Evolutionary conservation across 2,329 filamentous ascomycete species (phyloP).

Genomic region (Capronia epimyces): DNA sequence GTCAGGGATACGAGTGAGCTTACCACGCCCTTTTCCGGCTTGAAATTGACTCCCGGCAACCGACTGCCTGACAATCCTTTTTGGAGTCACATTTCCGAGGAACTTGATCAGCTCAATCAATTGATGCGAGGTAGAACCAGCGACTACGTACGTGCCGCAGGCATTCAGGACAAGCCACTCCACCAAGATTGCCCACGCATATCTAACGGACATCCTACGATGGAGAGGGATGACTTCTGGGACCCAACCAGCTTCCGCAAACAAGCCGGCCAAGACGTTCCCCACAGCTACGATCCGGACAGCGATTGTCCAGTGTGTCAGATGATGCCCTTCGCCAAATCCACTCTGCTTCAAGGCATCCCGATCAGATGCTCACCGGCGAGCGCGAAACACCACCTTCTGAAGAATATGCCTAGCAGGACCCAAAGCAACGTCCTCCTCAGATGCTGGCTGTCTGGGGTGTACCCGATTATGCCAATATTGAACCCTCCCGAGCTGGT

Average conservation of each 20-base stretch:
- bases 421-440: slow-evolving; percentile 45
- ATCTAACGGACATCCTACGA: background rate
- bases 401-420: slow-evolving; percentile 40
- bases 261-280: slow-evolving; percentile 3
- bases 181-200: slow-evolving; percentile 1
- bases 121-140: slow-evolving; percentile 29
- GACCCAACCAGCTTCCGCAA: slow-evolving; percentile 20
- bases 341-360: slow-evolving; percentile 36
- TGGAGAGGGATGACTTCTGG: slow-evolving; percentile 12
- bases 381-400: slow-evolving; percentile 38
- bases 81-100: slow-evolving; percentile 21
- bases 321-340: slow-evolving; percentile 34
- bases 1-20: slow-evolving; percentile 11
- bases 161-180: slow-evolving; percentile 13
- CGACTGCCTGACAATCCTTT: slow-evolving; percentile 12
- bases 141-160: slow-evolving; percentile 9
- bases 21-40: slow-evolving; percentile 15
- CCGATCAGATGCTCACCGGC: slow-evolving; percentile 35
- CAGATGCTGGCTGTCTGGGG: slow-evolving; percentile 44
- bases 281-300: slow-evolving; percentile 3
- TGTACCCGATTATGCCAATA: slow-evolving; percentile 44
- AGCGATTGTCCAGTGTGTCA: slow-evolving; percentile 23
- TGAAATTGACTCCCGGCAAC: slow-evolving; percentile 12
- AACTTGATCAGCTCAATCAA: slow-evolving; percentile 24
- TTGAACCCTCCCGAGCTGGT: slow-evolving; percentile 42